These are phyloP conservation scores for Haplosporangium sp. DNA, from an alignment of 371 early-diverging fungal species.

Conservation along the genomic window DNA sequence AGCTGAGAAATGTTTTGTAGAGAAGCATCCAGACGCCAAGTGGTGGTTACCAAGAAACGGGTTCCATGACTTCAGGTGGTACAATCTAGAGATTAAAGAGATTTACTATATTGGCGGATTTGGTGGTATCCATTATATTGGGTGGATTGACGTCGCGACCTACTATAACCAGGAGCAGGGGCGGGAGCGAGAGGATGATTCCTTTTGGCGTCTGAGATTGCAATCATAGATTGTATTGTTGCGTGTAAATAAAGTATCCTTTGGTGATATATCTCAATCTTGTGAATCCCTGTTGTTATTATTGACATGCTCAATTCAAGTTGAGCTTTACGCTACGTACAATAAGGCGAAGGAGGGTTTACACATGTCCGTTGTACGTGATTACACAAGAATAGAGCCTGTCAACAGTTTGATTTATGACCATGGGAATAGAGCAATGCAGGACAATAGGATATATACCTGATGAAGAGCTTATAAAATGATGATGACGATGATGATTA, in stretches of 20 bases:
- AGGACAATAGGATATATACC: too few relatives aligned
- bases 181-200: not conserved
- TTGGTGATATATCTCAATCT: too few relatives aligned
- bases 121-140: constrained; percentile 59
- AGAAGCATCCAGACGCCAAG: constrained; percentile 63
- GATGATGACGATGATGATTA: not conserved
- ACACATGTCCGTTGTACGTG: constrained; percentile 12
- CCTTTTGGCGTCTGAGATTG: not conserved
- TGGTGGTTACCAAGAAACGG: constrained; percentile 54
- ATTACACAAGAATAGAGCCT: not conserved
- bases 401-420: not conserved
- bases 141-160: constrained; percentile 45
- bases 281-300: too few relatives aligned
- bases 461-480: not conserved
- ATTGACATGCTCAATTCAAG: too few relatives aligned
- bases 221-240: not conserved
- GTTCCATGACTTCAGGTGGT: constrained; percentile 68
- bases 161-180: constrained; percentile 18
- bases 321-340: too few relatives aligned
- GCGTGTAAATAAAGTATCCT: too few relatives aligned
- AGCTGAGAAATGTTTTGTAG: constrained; percentile 55
- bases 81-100: constrained; percentile 60
- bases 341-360: not conserved
- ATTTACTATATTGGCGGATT: constrained; percentile 71
- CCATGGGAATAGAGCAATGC: not conserved